Base-by-base conservation (phyloP, 2,329 filamentous ascomycete species). In the Rhinocladiella mackenziei region DNA sequence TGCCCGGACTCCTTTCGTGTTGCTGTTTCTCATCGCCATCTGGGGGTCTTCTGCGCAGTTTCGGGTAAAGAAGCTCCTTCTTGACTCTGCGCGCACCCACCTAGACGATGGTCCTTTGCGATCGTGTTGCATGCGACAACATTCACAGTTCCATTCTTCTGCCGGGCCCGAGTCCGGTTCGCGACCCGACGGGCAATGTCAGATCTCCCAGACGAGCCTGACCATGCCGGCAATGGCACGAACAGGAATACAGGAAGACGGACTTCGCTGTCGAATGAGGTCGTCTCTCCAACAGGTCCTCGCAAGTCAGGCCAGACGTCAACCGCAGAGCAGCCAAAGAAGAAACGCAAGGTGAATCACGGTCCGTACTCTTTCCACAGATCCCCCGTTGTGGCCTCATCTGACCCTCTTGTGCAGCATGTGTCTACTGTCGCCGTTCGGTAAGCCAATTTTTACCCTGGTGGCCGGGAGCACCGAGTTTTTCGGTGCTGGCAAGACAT, bases 381-480 rank as follows among this genome's bases (percentile, higher is more conserved):
- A 43, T 48, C 39, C 39, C 44, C 48, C 39, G 22, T 44, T 41
- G 29, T 22, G 36, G 39, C 54, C 43, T 49, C 48, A 46, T 48
- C 52, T 60, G 60, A 59, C 60, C 66, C 63, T 65, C 62, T 70
- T 65, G 64, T 73, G 68, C 72, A 91, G 86, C 86, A 64, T 91
- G 86, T 72, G 84, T 91, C 63, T 91, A 91, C 71, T 91, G 86
- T 71, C 83, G 86, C 68, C 81, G 86, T 80, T 91, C 86, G 78
- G 85, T 89, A 80, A 86, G 84, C 42, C 35, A 29, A 30, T 39
- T 34, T n/a, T 48, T 34, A 48, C 26, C 28, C 39, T 23, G 43
- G 44, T 33, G 20, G 28, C 29, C 39, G 40, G 33, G 29, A 42
- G 38, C 23, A 45, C 51, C 48, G 45, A 50, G 28, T 45, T 50